Evolutionary conservation across 2,329 filamentous ascomycete species (phyloP).

Genomic region (Aspergillus phoenicis): DNA sequence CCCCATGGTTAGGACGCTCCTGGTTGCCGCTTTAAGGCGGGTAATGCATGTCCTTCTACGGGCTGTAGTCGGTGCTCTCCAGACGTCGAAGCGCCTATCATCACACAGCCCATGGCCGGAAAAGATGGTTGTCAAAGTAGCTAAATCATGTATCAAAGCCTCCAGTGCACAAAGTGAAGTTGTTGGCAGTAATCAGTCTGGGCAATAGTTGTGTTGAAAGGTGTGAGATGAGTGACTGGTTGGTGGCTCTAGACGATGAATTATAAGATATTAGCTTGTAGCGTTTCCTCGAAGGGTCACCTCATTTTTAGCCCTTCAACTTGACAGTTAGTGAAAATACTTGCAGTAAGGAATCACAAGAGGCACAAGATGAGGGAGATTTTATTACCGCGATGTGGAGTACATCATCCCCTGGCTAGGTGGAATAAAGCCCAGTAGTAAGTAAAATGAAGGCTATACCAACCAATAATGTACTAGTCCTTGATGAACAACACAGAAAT

Average conservation of each 20-base stretch:
- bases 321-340: background rate
- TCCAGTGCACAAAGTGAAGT: background rate
- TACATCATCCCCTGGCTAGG: background rate
- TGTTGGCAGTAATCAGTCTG: background rate
- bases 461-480: background rate
- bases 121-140: background rate
- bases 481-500: too few species aligned
- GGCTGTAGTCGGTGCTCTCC: background rate
- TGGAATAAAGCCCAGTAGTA: background rate
- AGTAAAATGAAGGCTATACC: background rate
- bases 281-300: background rate
- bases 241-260: background rate
- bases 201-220: background rate
- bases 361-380: background rate
- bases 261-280: background rate
- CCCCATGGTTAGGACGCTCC: constrained; percentile 29
- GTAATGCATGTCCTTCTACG: background rate
- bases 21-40: constrained; percentile 34
- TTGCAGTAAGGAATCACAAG: background rate
- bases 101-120: background rate
- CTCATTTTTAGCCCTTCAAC: too few species aligned
- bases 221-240: background rate
- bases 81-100: background rate
- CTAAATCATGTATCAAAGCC: background rate
- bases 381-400: background rate